Base-by-base conservation (phyloP, 2,329 filamentous ascomycete genomes). In the Fusarium luffae region DNA sequence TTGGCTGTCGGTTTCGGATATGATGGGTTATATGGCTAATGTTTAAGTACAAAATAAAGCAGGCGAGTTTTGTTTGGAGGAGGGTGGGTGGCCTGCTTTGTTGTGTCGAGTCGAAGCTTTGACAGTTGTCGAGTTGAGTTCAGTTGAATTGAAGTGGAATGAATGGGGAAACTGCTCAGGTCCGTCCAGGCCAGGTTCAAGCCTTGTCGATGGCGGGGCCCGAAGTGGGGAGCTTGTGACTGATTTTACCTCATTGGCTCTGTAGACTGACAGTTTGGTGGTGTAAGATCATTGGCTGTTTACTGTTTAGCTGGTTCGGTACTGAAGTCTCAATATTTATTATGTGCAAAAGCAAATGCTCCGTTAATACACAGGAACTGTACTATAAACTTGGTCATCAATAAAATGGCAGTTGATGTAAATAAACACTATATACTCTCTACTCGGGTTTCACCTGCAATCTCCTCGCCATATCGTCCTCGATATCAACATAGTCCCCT, bases 401-500 rank as follows among this genome's bases (percentile, higher is more conserved):
- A 18, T 7, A 10, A 5, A 7, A 11, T 18, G n/a, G 9, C 18
- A 19, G 21, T 16, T 25, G 6, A 23, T 40, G 5, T 5, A 25
- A 25, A 25, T 19, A 16, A 5, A 12, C 7, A 14, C 7, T n/a
- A 27, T 4, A 21, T 27, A 19, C 21, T 9, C 18, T 12, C 8
- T 56, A 30, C 30, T 46, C 25, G 7, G 7, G 19, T 27, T 12
- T 34, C 19, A 28, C 19, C 2, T 19, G 19, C 13, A 52, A 11
- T 51, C 58, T 48, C 30, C 30, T 54, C 37, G 41, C 54, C 67
- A 75, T 57, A 23, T 73, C 73, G 57, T 76, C 75, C 14, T 76
- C 77, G 16, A 79, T 62, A 59, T 82, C 80, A n/a, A 74, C 61
- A 61, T 79, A 78, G 9, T 71, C 54, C 40, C 21, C 57, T 3